phyloP scores from a whole-genome alignment of 1,284 basidiomycete species.

The Rhodotorula sp. region DNA sequence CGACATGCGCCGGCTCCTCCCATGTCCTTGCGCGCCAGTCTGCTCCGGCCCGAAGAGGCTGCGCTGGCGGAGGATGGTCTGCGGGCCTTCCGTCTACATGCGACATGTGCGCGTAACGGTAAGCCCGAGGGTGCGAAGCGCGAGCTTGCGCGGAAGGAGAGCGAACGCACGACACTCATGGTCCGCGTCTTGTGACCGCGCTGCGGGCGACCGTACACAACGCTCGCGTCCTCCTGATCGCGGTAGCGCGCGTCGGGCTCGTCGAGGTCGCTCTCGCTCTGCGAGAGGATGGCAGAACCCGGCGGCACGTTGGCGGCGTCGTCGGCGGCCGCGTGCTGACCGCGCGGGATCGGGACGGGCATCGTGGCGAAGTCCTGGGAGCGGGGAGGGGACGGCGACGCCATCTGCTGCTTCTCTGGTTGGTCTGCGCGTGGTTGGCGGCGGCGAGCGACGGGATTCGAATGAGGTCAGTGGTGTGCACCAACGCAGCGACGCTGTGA shows the following conservation, averaged over 20 bases:
- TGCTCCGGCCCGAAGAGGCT: conserved; percentile 25
- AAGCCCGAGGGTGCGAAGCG: background rate
- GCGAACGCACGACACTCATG: conserved; percentile 20
- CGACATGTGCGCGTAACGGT: background rate
- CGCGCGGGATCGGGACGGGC: background rate
- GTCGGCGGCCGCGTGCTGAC: background rate
- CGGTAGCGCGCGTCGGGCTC: conserved; percentile 9
- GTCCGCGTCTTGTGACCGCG: conserved; percentile 40
- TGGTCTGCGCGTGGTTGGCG: background rate
- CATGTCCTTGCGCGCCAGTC: background rate
- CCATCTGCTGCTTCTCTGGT: background rate
- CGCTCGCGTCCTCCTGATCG: conserved; percentile 38
- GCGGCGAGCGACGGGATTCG: too few relatives aligned
- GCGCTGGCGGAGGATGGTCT: conserved; percentile 30
- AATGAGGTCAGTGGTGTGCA: too few relatives aligned
- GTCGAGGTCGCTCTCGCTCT: conserved; percentile 29
- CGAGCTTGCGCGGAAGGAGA: background rate
- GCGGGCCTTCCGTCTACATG: conserved; percentile 28
- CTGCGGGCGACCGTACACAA: conserved; percentile 36
- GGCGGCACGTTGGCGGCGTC: background rate
- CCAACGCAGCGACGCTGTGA: too few relatives aligned
- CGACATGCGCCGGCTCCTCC: conserved; percentile 35
- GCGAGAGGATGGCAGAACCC: conserved; percentile 18
- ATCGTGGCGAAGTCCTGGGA: conserved; percentile 1
- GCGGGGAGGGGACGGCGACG: background rate